Evolutionary conservation across 139 green algal species (phyloP), one percentile per base, ranked within the genome.

Genomic region (Haematococcus sp.): DNA sequence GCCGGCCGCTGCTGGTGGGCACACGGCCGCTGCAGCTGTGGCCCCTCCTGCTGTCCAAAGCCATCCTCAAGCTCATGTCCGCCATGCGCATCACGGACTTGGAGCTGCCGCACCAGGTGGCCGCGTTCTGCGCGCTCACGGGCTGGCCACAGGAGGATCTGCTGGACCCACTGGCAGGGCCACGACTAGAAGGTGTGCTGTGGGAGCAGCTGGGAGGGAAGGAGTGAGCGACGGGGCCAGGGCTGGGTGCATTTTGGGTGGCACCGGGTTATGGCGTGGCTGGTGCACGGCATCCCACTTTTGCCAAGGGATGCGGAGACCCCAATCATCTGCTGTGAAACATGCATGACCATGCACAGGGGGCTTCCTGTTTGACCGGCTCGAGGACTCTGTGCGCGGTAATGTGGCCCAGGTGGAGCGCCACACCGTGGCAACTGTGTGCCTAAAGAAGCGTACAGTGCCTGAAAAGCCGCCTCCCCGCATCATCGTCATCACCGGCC

Each of bases 11-110:
- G 73, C 71, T 90, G 2, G 81, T 92, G 9, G 86, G 84, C 60
- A 75, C 76, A 34, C 76, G 84, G 16, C 90, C 90, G 4, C 71
- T 92, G 70, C 80, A 91, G 79, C 81, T 93, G n/a, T 95, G 90
- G 90, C 90, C 90, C 15, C 80, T 95, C 73, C 73, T 95, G 56
- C 81, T 95, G 23, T 81, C 75, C 81, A 95, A 95, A 72, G 90
- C 90, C 9, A 56, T 93, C 32, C 76, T 93, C 55, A 95, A 93
- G 83, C 79, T 89, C 28, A 85, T 90, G 79, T 82, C 87, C 4
- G 75, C 80, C 0, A 83, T 85, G 51, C 73, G 81, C 65, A 68
- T 88, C 40, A 68, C 87, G n/a, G 70, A 87, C 49, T 40, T 76
- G 43, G 44, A 22, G 5, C 71, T 86, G 54, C 81, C 84, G 33